Conservation (phyloP, 176 grass and related monocot species). For the Musa itinerans region DNA sequence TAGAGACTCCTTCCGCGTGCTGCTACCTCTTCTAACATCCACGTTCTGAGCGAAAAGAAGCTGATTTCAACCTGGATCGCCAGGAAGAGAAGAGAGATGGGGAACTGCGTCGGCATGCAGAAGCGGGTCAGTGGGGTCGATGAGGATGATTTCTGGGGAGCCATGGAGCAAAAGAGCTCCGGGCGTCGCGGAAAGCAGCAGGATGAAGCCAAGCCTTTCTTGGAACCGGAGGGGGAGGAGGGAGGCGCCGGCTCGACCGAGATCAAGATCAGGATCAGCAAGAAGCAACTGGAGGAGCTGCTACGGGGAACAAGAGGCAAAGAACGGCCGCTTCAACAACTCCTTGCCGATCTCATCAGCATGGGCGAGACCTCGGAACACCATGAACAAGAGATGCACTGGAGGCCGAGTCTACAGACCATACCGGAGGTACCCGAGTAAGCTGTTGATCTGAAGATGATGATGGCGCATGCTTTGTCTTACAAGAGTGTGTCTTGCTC, state of each 20-base stretch:
- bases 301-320: constrained; percentile 26
- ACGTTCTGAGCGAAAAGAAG: no score
- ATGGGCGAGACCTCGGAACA: constrained; percentile 18
- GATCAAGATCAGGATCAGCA: constrained; percentile 60
- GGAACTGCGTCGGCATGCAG: not conserved
- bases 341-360: constrained; percentile 33
- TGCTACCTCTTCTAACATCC: no score
- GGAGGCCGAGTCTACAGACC: constrained; percentile 40
- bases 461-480: no score
- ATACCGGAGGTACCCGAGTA: constrained; percentile 36
- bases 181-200: constrained; percentile 32
- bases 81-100: not conserved
- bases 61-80: no score
- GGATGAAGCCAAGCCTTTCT: not conserved
- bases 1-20: no score
- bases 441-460: not conserved
- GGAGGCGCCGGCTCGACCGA: constrained; percentile 12
- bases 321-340: constrained; percentile 21
- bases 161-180: not conserved
- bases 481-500: no score
- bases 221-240: not conserved
- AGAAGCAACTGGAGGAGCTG: constrained; percentile 53
- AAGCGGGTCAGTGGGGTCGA: not conserved
- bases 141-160: not conserved
- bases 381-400: constrained; percentile 17